phyloP scores from a whole-genome alignment of 306 rosid species.

The Betula pendula region DNA sequence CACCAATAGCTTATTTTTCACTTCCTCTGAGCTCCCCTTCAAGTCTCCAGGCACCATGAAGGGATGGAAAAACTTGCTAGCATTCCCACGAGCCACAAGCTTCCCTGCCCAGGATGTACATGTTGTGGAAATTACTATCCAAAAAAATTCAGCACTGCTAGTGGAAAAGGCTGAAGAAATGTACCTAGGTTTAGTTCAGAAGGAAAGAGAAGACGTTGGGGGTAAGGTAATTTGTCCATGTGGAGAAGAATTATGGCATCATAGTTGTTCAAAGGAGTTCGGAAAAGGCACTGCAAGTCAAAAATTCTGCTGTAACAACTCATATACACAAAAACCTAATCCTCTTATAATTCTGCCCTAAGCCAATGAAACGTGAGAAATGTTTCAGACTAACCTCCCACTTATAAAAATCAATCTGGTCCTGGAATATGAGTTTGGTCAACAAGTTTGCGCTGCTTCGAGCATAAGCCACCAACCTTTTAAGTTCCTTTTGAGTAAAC shows the following conservation, averaged over 20 bases:
- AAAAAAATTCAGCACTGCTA: constrained; percentile 14
- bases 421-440: constrained; percentile 57
- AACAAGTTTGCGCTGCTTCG: constrained; percentile 82
- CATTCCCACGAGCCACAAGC: constrained; percentile 61
- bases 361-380: constrained; percentile 1
- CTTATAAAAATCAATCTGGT: constrained; percentile 56
- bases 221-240: constrained; percentile 77
- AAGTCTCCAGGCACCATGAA: constrained; percentile 66
- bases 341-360: no score
- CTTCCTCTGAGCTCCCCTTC: constrained; percentile 57
- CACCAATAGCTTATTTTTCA: constrained; percentile 65
- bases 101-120: constrained; percentile 49
- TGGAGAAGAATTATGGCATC: constrained; percentile 87
- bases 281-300: constrained; percentile 74
- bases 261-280: constrained; percentile 88
- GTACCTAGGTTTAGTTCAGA: constrained; percentile 73
- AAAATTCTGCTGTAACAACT: constrained; percentile 4
- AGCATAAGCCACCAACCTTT: constrained; percentile 85
- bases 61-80: constrained; percentile 71
- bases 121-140: constrained; percentile 11
- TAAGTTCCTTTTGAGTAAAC: constrained; percentile 62
- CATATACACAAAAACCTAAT: not conserved
- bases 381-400: constrained; percentile 71
- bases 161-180: constrained; percentile 8
- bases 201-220: constrained; percentile 87